Evolutionary conservation across 176 grass and related monocot genomes (phyloP), one percentile per base, ranked within the genome.

Genomic region (Phoenix dactylifera): DNA sequence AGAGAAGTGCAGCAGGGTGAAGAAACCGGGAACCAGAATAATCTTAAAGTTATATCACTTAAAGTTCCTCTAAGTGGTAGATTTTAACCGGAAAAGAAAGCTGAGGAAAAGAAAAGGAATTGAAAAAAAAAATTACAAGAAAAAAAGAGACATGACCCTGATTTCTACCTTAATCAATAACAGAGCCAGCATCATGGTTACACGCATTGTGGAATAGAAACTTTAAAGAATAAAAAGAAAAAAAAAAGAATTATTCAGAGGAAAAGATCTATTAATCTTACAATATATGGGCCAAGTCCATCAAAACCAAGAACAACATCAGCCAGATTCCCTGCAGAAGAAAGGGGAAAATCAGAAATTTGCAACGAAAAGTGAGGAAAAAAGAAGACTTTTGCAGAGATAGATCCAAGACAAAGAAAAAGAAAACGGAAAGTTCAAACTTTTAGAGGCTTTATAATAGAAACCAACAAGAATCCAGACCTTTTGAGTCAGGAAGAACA

Each of bases 261-360:
- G 35, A 9, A 16, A 16, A 57, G 67, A 53, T 26, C 2, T 44
- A 15, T 7, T 35, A 23, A 77, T 59, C 83, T 82, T 85, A 96
- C 92, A 68, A 90, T 85, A 7, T 96, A 96, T 48, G 71, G 68
- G 57, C 75, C 86, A 72, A 96, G 30, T 59, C 83, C 73, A 76
- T 97, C 87, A 22, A 88, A 97, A 22, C 93, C 93, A 50, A 92
- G 84, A 29, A 76, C 81, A 39, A 97, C 73, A 69, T 97, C 93
- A 4, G 24, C 72, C 59, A 86, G 26, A 22, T 83, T 71, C 48
- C 93, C 92, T 96, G 75, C 25, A 65, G 66, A 72, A 26, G 30
- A 7, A 53, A 50, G 1, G 14, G 4, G 3, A 17, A 55, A 49
- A 7, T 16, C 25, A 25, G 51, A 30, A 28, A 57, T 57, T 4